phyloP scores from a whole-genome alignment of 176 grass and related monocot genomes.

The Puya raimondii region DNA sequence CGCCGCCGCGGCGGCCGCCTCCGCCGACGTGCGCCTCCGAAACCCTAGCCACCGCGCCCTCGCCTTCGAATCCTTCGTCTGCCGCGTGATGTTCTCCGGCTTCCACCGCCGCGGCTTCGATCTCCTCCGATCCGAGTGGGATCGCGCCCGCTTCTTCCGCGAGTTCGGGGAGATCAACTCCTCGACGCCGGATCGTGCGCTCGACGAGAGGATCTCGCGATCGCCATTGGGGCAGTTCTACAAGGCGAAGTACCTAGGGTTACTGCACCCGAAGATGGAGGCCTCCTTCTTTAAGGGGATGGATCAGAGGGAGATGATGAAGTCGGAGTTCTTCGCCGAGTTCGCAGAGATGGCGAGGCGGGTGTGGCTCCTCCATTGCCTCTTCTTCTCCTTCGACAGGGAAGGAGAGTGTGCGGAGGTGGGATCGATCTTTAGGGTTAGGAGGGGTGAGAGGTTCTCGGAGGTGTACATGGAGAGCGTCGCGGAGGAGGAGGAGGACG shows the following conservation, averaged over 20 bases:
- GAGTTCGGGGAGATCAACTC: neutral
- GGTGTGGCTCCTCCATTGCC: slow-evolving; percentile 18
- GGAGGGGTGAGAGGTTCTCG: neutral
- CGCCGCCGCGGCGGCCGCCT: slow-evolving; percentile 8
- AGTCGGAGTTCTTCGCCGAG: neutral
- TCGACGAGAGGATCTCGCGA: neutral
- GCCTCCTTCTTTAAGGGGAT: slow-evolving; percentile 2
- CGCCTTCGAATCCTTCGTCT: slow-evolving; percentile 13
- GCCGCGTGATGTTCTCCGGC: slow-evolving; percentile 8
- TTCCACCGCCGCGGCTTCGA: slow-evolving; percentile 10
- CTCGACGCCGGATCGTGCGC: neutral
- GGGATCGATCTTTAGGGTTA: slow-evolving; percentile 1
- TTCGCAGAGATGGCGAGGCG: slow-evolving; percentile 7
- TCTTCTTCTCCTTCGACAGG: slow-evolving; percentile 11
- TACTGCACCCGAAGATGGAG: slow-evolving; percentile 16
- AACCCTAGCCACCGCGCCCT: neutral
- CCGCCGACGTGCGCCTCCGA: neutral
- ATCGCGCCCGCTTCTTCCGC: neutral
- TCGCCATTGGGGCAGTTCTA: slow-evolving; percentile 4
- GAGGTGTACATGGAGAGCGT: slow-evolving; percentile 14
- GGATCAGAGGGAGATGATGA: neutral
- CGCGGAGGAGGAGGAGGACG: neutral
- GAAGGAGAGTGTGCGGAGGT: neutral
- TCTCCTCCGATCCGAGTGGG: neutral
- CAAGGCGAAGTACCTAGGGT: slow-evolving; percentile 4